Percentiles rank a stretch among this genome's conserved stretches.
phyloP scores from a whole-genome alignment of 768 basidiomycete genomes.

The Russula virescens region DNA sequence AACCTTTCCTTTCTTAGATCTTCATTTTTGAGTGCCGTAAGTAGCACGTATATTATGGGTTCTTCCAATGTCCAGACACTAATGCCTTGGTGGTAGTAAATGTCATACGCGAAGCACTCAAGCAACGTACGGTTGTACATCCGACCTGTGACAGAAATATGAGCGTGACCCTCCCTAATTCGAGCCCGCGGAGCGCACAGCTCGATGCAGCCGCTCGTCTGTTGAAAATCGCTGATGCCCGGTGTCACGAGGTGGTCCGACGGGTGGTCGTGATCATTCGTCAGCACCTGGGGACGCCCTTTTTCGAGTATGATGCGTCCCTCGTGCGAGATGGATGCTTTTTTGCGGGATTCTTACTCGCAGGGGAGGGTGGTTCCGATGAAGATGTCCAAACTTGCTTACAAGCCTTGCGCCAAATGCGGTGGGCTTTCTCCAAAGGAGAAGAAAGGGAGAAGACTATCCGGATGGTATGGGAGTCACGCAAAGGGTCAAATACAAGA shows the following conservation, averaged over 20 bases:
- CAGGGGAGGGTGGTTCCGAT: conserved; percentile 44
- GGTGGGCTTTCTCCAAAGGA: conserved; percentile 73
- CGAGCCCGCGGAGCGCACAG: conserved; percentile 24
- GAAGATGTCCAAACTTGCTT: conserved; percentile 57
- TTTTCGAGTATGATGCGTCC: conserved; percentile 84
- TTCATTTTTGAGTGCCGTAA: conserved; percentile 87
- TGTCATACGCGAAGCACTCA: conserved; percentile 78
- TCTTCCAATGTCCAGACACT: conserved; percentile 10
- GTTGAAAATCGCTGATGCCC: conserved; percentile 39
- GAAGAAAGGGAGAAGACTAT: conserved; percentile 66
- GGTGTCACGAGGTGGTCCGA: conserved; percentile 42
- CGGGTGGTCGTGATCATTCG: conserved; percentile 44
- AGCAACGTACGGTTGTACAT: conserved; percentile 44
- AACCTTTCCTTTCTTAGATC: conserved; percentile 42
- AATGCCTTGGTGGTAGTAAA: conserved; percentile 48
- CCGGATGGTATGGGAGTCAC: conserved; percentile 40
- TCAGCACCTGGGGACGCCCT: conserved; percentile 43
- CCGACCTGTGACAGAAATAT: conserved; percentile 19
- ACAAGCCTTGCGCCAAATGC: conserved; percentile 71
- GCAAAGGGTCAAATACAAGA: conserved; percentile 20
- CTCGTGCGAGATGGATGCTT: conserved; percentile 86
- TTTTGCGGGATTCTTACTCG: conserved; percentile 76
- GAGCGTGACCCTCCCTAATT: conserved; percentile 23
- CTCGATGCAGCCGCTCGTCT: conserved; percentile 34
- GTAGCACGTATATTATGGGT: conserved; percentile 30